Conservation (phyloP, 768 basidiomycete genomes). For the Phlebiopsis flavidoalba region DNA sequence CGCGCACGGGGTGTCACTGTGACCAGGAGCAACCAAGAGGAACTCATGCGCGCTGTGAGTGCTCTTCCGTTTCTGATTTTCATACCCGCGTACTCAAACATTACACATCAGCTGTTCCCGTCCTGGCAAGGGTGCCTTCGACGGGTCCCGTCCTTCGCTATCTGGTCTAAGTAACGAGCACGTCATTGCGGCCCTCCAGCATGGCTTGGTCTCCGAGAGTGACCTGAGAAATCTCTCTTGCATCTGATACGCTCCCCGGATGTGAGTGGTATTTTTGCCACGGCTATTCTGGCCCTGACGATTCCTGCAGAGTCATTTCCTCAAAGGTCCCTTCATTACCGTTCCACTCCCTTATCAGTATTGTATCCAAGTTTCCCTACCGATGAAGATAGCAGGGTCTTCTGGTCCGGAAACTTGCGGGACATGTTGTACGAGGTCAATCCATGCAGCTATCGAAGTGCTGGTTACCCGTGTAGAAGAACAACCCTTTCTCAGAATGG, state of each 20-base stretch:
- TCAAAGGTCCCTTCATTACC: slow-evolving; percentile 82
- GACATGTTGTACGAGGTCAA: slow-evolving; percentile 51
- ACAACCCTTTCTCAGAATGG: slow-evolving; percentile 29
- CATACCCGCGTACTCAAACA: background rate
- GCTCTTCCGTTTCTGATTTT: background rate
- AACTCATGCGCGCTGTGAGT: slow-evolving; percentile 75
- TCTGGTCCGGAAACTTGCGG: slow-evolving; percentile 59
- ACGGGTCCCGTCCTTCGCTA: slow-evolving; percentile 62
- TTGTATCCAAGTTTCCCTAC: slow-evolving; percentile 75
- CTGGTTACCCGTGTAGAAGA: slow-evolving; percentile 47
- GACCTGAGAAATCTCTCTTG: slow-evolving; percentile 63
- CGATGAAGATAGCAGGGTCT: slow-evolving; percentile 70
- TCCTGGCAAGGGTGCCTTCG: slow-evolving; percentile 75
- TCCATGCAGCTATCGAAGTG: slow-evolving; percentile 46
- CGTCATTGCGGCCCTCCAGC: slow-evolving; percentile 55
- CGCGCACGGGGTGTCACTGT: slow-evolving; percentile 81
- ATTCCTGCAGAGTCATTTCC: slow-evolving; percentile 64
- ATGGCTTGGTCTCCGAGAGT: slow-evolving; percentile 58
- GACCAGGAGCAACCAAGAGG: slow-evolving; percentile 74
- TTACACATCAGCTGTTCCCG: slow-evolving; percentile 57
- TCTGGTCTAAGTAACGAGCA: slow-evolving; percentile 54
- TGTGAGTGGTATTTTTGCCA: slow-evolving; percentile 35
- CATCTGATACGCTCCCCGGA: slow-evolving; percentile 75
- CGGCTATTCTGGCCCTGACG: background rate
- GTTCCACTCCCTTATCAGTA: slow-evolving; percentile 71